Base-by-base conservation (phyloP, 768 basidiomycete species). In the Trametes cinnabarina region DNA sequence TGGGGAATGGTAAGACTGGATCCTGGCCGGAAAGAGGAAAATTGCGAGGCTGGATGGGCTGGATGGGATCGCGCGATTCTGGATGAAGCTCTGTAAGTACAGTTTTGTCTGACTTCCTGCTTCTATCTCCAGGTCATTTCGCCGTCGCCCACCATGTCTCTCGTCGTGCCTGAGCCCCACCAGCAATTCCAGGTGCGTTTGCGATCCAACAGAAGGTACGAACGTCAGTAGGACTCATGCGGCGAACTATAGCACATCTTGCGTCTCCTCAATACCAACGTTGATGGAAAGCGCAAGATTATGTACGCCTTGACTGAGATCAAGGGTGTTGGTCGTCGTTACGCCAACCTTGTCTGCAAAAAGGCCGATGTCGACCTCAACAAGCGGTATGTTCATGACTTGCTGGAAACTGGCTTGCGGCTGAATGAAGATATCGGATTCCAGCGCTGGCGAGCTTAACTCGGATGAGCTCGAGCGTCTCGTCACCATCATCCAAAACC, bases 301-400 rank as follows among this genome's bases (percentile, higher is more conserved):
- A 98, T 94, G 91, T 98, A 94, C 75, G 96, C 97, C 69, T 75
- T 98, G 81, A 98, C 97, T 47, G 97, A 99, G 82, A 99, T 99
- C 84, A 98, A 98, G 84, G 97, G 97, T 86, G 97, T 99, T 60
- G 97, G 97, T 69, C 89, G 97, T 64, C 90, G 97, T 52, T 99
- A 98, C 79, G 88, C 97, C 72, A 98, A 98, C 79, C 78, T 98
- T 69, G 96, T 98, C 67, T 98, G 97, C 87, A 98, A 98, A 80
- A 99, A 99, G 82, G 97, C 97, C 61, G 97, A 98, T 79, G 93
- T 99, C 40, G 96, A 98, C 72, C 85, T 99, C 61, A 93, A 84
- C 82, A 99, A 99, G 80, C 92, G 97, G 97, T 98, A 69, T 60
- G 88, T 75, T 19, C 8, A 17, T 14, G 15, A 2, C 50, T 15